Base-by-base conservation (phyloP, 1,284 basidiomycete species). In the Leccinum subatratum region DNA sequence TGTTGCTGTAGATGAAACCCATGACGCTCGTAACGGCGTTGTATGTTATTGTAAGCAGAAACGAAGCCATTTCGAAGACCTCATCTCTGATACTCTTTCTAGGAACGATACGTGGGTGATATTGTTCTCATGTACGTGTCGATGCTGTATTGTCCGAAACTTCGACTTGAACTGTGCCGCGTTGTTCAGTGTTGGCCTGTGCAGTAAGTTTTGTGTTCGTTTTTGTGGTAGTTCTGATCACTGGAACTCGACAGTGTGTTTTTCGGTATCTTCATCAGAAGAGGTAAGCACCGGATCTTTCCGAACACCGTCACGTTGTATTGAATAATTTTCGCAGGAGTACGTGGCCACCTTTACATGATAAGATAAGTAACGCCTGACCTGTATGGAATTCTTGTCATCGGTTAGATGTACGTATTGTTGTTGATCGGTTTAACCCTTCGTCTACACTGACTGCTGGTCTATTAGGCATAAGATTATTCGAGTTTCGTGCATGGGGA, bases 51-150 rank as follows among this genome's bases (percentile, higher is more conserved):
- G 77, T 75, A 62, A 70, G 77, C 59, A 25, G 20, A 39, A 25
- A 16, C 14, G 58, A 34, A 11, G 3, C 20, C 1, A 3, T 28
- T n/a, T 14, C 34, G 9, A 42, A 60, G 25, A 39, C 18, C 28
- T 57, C n/a, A 45, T 34, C 58, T 37, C 45, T 73, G 22, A 69
- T 63, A 60, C 37, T 45, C n/a, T 59, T 22, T 57, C 45, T 60
- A 75, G 74, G 74, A 74, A 54, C 75, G 74, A 61, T 75, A 78
- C 37, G 42, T 75, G n/a, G 74, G 74, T 30, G 75, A 78, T 67
- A 48, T 68, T 32, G 72, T 78, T 58, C 69, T 75, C 4, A 32
- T 78, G 74, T 78, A 68, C n/a, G 42, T 48, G 75, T 69, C 25
- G 9, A 11, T 12, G 51, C 3, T 18, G 2, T 57, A 51, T 45